phyloP scores from a whole-genome alignment of 2,329 filamentous ascomycete species.

The Penicillium sp. region DNA sequence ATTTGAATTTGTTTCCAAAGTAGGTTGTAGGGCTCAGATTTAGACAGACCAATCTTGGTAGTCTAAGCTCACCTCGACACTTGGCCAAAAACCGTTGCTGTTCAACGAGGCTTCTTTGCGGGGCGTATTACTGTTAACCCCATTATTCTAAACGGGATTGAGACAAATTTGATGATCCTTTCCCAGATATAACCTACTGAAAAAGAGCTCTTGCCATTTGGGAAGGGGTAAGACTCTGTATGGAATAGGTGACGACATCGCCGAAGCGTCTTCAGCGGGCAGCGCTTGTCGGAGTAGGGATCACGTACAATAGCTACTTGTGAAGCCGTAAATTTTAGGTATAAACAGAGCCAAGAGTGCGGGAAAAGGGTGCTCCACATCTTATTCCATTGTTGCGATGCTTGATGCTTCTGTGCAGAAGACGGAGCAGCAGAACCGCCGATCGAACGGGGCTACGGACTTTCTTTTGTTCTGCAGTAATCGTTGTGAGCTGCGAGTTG shows the following conservation, averaged over 20 bases:
- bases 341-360: background rate
- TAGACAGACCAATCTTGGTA: background rate
- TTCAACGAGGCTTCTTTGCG: background rate
- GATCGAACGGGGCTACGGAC: background rate
- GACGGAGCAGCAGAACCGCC: background rate
- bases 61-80: background rate
- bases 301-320: background rate
- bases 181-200: background rate
- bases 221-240: background rate
- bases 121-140: too few relatives aligned
- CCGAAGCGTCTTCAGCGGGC: background rate
- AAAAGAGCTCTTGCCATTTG: background rate
- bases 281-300: background rate
- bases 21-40: too few relatives aligned
- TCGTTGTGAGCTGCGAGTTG: background rate
- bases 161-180: background rate
- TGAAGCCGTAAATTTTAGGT: background rate
- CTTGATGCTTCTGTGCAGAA: background rate
- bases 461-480: background rate
- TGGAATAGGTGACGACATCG: background rate
- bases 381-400: background rate
- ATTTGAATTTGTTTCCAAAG: too few relatives aligned
- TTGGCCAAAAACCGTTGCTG: background rate
- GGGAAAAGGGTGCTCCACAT: constrained; percentile 1
- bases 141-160: too few relatives aligned